A percentile compares a stretch with the other conserved stretches of the same genome.
phyloP scores from a whole-genome alignment of 805 yeast species.

The Metschnikowia matae region DNA sequence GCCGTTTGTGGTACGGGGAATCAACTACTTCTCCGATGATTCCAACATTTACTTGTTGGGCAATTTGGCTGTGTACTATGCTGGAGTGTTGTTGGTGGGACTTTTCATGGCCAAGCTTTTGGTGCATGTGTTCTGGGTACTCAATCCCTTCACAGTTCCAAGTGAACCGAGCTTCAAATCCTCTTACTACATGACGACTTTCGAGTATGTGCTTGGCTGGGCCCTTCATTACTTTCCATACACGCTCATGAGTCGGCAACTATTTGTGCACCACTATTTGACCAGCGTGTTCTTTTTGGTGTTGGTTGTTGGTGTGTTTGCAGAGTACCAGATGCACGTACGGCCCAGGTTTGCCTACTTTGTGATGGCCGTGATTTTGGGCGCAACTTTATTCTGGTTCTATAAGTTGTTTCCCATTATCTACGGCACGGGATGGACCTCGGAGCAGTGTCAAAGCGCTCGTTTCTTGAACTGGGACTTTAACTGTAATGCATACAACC shows the following conservation, averaged over 20 bases:
- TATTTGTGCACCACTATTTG: constrained; percentile 45
- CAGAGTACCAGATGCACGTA: constrained; percentile 38
- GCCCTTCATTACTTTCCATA: constrained; percentile 55
- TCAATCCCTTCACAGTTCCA: constrained; percentile 30
- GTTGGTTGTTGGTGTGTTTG: constrained; percentile 39
- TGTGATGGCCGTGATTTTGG: constrained; percentile 18
- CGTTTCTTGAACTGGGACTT: constrained; percentile 43
- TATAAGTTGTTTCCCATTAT: constrained; percentile 37
- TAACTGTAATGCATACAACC: constrained; percentile 28
- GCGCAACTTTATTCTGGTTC: constrained; percentile 25
- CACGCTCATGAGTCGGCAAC: constrained; percentile 35
- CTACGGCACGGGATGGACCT: constrained; percentile 46
- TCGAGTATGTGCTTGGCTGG: constrained; percentile 54
- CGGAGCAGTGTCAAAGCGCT: constrained; percentile 33
- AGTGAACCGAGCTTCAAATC: constrained; percentile 12
- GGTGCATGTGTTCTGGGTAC: constrained; percentile 19
- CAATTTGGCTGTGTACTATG: constrained; percentile 55
- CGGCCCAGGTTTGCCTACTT: constrained; percentile 24
- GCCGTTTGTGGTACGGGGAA: constrained; percentile 59
- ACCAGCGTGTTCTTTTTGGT: constrained; percentile 49
- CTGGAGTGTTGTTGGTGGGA: constrained; percentile 34
- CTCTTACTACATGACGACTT: constrained; percentile 19
- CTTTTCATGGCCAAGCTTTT: constrained; percentile 20
- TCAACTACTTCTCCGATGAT: constrained; percentile 49
- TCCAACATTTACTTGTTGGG: constrained; percentile 57